phyloP scores from a whole-genome alignment of 2,329 filamentous ascomycete genomes.

The Claviceps africana region DNA sequence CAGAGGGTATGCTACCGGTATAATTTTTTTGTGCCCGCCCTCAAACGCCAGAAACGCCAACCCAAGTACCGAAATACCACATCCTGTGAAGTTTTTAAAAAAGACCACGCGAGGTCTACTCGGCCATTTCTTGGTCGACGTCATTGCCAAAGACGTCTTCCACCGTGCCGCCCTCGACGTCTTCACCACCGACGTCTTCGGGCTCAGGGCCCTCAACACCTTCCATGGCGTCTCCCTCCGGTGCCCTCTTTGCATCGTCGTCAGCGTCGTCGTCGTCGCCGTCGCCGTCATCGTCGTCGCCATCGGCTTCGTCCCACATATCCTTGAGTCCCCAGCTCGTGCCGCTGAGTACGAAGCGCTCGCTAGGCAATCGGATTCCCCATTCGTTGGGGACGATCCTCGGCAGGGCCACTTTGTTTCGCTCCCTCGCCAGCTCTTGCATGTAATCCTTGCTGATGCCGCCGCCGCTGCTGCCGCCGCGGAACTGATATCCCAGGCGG shows the following conservation, averaged over 20 bases:
- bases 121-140: constrained; percentile 43
- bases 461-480: constrained; percentile 35
- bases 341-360: constrained; percentile 54
- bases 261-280: constrained; percentile 26
- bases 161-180: constrained; percentile 34
- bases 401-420: constrained; percentile 53
- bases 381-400: constrained; percentile 50
- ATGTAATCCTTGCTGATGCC: constrained; percentile 61
- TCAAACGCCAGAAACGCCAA: constrained; percentile 8
- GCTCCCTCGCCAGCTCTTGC: constrained; percentile 56
- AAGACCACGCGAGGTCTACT: constrained; percentile 13
- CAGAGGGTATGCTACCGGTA: neutral
- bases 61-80: neutral
- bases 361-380: constrained; percentile 51
- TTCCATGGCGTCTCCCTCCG: constrained; percentile 32
- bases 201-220: constrained; percentile 27
- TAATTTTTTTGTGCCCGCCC: neutral
- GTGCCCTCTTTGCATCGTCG: constrained; percentile 14
- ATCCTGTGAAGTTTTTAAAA: neutral
- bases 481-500: constrained; percentile 56
- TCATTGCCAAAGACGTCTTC: constrained; percentile 43
- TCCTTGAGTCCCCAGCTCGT: constrained; percentile 50
- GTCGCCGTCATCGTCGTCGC: constrained; percentile 26
- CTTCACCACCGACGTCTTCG: constrained; percentile 31
- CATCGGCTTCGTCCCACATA: constrained; percentile 38